phyloP scores from a whole-genome alignment of 2,329 filamentous ascomycete genomes.

The Ceratocystis albifundus region DNA sequence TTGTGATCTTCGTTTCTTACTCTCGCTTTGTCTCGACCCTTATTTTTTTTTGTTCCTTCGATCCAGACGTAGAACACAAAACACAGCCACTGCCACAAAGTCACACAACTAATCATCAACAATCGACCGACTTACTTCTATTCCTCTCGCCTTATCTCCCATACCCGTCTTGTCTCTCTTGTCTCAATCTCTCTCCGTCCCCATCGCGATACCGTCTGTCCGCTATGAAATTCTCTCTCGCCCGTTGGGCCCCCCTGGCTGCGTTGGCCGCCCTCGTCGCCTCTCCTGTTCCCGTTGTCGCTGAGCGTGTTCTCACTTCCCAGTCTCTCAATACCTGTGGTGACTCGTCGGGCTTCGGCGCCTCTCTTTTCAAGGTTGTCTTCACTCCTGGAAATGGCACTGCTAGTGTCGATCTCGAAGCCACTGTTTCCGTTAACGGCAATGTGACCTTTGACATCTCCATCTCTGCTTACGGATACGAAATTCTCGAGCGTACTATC shows the following conservation, averaged over 20 bases:
- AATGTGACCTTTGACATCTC: conserved; percentile 67
- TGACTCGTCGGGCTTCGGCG: conserved; percentile 72
- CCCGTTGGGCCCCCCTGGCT: conserved; percentile 33
- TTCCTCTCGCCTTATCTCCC: background rate
- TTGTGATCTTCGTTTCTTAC: background rate
- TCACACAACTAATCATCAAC: background rate
- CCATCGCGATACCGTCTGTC: background rate
- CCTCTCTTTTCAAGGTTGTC: conserved; percentile 75
- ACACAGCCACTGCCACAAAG: background rate
- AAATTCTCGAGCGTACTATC: conserved; percentile 53
- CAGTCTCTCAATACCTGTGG: conserved; percentile 78
- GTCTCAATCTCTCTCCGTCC: background rate
- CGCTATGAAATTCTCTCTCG: conserved; percentile 36
- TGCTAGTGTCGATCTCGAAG: conserved; percentile 62
- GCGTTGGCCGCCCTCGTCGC: conserved; percentile 20
- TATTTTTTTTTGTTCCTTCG: conserved; percentile 8
- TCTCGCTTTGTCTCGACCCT: conserved; percentile 1
- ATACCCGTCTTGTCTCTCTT: background rate
- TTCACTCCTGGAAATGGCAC: conserved; percentile 66
- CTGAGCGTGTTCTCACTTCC: conserved; percentile 60
- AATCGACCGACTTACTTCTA: background rate
- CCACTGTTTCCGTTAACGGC: conserved; percentile 70
- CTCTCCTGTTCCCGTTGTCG: conserved; percentile 36
- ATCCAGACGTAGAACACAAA: background rate
- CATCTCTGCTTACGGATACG: conserved; percentile 73